Evolutionary conservation across 805 yeast species (phyloP).

Genomic region (Pichia gijzeniarum): DNA sequence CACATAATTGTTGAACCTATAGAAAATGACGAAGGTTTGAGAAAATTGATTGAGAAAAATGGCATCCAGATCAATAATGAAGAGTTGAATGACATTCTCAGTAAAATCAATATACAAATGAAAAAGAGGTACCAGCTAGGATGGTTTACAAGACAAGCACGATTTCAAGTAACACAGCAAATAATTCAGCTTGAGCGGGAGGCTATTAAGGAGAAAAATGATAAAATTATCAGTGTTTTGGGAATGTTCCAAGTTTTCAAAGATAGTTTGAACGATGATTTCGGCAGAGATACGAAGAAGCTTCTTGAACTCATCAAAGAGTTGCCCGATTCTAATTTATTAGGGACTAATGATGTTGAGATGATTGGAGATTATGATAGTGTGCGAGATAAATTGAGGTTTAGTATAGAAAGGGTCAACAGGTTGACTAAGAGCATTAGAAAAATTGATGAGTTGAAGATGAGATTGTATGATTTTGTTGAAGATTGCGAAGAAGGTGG

Average conservation of each 20-base stretch:
- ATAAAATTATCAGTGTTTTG: constrained; percentile 23
- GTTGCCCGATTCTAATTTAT: constrained; percentile 23
- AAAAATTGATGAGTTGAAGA: constrained; percentile 1
- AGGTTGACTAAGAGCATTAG: constrained; percentile 12
- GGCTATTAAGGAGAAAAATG: constrained; percentile 11
- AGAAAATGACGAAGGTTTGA: constrained; percentile 12
- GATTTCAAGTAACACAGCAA: constrained; percentile 27
- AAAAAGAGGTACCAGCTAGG: constrained; percentile 16
- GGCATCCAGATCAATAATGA: constrained; percentile 9
- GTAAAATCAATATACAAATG: constrained; percentile 5
- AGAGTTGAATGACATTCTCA: constrained; percentile 5
- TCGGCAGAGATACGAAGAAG: constrained; percentile 16
- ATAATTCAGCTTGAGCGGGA: constrained; percentile 22
- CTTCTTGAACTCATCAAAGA: constrained; percentile 25
- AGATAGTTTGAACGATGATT: constrained; percentile 17
- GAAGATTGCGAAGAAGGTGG: constrained; percentile 2
- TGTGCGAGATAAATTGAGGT: constrained; percentile 13
- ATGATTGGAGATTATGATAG: constrained; percentile 24
- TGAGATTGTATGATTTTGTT: background rate
- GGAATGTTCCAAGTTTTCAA: constrained; percentile 24
- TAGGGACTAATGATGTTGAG: constrained; percentile 17
- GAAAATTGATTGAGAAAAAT: constrained; percentile 9
- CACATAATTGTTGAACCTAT: constrained; percentile 17
- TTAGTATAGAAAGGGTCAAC: constrained; percentile 14
- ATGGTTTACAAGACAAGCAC: constrained; percentile 27